Evolutionary conservation across 1,284 basidiomycete species (phyloP).

Genomic region (Kalmanozyma brasiliensis): DNA sequence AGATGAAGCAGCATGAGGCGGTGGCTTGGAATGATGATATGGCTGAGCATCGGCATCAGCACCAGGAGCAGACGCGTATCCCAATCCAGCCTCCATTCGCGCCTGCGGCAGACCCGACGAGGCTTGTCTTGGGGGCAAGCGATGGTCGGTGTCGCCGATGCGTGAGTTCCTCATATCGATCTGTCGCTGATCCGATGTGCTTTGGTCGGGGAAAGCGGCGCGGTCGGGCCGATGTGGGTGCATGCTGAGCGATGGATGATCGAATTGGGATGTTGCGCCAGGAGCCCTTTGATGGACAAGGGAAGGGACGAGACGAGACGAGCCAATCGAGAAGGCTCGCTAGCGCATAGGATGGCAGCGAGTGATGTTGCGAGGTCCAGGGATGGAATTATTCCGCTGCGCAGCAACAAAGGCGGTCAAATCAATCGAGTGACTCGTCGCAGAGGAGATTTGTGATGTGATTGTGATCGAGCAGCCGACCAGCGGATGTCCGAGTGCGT

Average conservation of each 20-base stretch:
- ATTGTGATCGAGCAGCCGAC: too few relatives aligned
- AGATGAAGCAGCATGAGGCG: conserved; percentile 4
- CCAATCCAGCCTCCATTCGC: conserved; percentile 10
- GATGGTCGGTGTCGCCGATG: conserved; percentile 9
- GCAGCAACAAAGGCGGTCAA: too few relatives aligned
- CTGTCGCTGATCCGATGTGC: conserved; percentile 13
- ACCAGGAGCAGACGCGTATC: conserved; percentile 1
- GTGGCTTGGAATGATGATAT: not conserved
- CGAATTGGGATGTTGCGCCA: not conserved
- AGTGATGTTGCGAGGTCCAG: too few relatives aligned
- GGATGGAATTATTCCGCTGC: too few relatives aligned
- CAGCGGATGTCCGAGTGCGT: too few relatives aligned
- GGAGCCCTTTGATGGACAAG: too few relatives aligned
- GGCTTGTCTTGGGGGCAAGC: conserved; percentile 14
- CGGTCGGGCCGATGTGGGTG: conserved; percentile 17
- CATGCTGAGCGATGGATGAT: conserved; percentile 9
- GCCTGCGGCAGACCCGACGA: conserved; percentile 22
- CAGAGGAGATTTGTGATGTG: too few relatives aligned
- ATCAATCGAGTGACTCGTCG: too few relatives aligned
- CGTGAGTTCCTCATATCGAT: conserved; percentile 9
- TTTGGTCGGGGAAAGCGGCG: conserved; percentile 10
- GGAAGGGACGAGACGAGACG: not conserved
- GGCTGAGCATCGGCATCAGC: conserved; percentile 2
- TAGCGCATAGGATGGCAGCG: too few relatives aligned
- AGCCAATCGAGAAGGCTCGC: not conserved